Base-by-base conservation (phyloP, 768 basidiomycete genomes). In the Rhodosporidiobolus sp. region DNA sequence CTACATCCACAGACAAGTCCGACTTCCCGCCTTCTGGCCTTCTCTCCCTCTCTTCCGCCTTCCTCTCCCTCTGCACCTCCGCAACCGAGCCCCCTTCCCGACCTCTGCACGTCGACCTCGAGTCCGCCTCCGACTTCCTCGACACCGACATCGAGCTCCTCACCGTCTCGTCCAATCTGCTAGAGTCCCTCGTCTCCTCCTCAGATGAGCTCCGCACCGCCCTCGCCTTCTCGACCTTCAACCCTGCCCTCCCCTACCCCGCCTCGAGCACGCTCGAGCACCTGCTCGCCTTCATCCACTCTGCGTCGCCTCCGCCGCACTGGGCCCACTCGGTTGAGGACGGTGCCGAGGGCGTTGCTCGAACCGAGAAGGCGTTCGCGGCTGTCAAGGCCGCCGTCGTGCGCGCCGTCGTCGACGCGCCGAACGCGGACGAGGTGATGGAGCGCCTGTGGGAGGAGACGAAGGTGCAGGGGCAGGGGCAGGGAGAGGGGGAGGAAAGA, bases 321-420 rank as follows among this genome's bases (percentile, higher is more conserved):
- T 79, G 79, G 79, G 1, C 60, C 0, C 22, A 50, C 8, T 48
- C 38, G 9, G 26, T 7, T 7, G 38, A 43, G 38, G 38, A 43
- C 38, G 14, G 8, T 14, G 38, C 38, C 38, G 38, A 7, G 8
- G 38, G 38, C 38, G 8, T 43, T 14, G 38, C 43, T 3, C 52
- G 61, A 17, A 46, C 55, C 4, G 61, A n/a, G 16, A 78, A 77
- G 79, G 84, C 85, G 4, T 89, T 94, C 73, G 87, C 88, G 75
- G 86, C 88, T 38, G 91, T 91, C 82, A 94, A 94, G 81, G 89
- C 88, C 7, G 91, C 90, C 0, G 83, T 93, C 16, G 88, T 93
- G 80, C 92, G 92, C 77, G 86, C 89, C 5, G 86, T 94, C 24
- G 91, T 94, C 38, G 92, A 92, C 78, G 87, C 90, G 52, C 87